Evolutionary conservation across 495 filamentous ascomycete species (phyloP), one percentile per base, ranked within the genome.

Genomic region (Penicillium goetzii): DNA sequence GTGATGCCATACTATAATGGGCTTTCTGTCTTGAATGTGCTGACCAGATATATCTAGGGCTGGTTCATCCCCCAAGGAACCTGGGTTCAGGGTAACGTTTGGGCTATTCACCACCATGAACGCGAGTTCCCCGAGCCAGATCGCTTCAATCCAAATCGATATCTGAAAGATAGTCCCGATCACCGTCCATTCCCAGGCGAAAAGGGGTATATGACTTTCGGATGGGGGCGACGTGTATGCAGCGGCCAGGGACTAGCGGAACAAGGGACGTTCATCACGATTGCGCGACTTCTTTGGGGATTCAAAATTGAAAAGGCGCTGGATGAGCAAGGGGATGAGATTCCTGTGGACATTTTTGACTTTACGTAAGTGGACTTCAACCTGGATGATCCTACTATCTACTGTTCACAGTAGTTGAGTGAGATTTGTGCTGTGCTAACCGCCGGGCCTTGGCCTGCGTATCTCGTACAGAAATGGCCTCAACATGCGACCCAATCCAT

Each of bases 131-230:
- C 78, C 12, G 72, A 77, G 43, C 77, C 78, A 36, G 78, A 80
- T 61, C 68, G 71, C 0, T 81, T 79, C 34, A 59, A 69, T 26
- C 67, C 60, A 32, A 41, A 67, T 56, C 61, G 64, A n/a, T 68
- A 75, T 74, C 54, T 77, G 28, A 70, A 76, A 49, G 76, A 68
- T 15, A 71, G 64, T 60, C 38, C 64, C 9, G 62, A 81, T 49
- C 67, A 69, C 6, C 76, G 84, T 19, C 83, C 83, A 0, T 88
- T 88, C 61, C 85, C 84, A 1, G 79, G 81, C 8, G 85, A 55
- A 55, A 81, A 75, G 53, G 85, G 85, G 0, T 87, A 87, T 66
- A 87, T 87, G 84, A 88, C 84, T 6, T 88, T 88, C 54, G 85
- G 85, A 50, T 87, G 85, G 68, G 68, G 68, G 12, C 58, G 69